Base-by-base conservation (phyloP, 345 rosid species). In the Acer saccharum region DNA sequence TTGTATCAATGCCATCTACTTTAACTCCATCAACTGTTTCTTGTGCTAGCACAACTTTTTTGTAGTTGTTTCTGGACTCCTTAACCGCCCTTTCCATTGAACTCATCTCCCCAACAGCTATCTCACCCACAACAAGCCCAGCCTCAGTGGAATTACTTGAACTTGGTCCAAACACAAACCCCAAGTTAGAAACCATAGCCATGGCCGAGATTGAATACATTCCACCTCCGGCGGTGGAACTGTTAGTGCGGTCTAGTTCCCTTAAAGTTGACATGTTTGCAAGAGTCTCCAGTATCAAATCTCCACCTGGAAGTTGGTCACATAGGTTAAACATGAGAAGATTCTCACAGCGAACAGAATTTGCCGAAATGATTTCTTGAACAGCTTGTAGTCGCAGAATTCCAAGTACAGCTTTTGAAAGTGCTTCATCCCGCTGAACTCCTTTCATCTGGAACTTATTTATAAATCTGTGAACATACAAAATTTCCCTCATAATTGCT, bases 251-350 rank as follows among this genome's bases (percentile, higher is more conserved):
- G 71, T 88, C 89, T 32, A 81, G 29, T 80, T 86, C 90, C 85
- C 89, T 89, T 63, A 83, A 55, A 67, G 82, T 80, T 11, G 90
- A 91, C 90, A 89, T 87, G 76, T 83, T 86, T 67, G 99, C 97
- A 72, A 96, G 94, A 65, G 97, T 91, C 78, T 96, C 94, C 57
- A 96, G 90, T 77, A 94, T 88, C 80, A 91, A 77, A 86, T 96
- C 98, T 48, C 99, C 99, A 75, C 98, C 98, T 10, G 98, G 99
- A 84, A 96, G 93, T 79, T 90, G 95, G 83, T 96, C 97, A 65
- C 98, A 91, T 60, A 94, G 95, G 83, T 89, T 96, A 78, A 96
- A 96, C 80, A 90, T 88, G 75, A 96, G 97, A 82, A 96, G 90
- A 76, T 82, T 68, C 70, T 91, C 94, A 64, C 62, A 84, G 13